A percentile compares a stretch with the other conserved stretches of the same genome.
phyloP scores from a whole-genome alignment of 2,329 filamentous ascomycete genomes.

The Trichoderma sp. region DNA sequence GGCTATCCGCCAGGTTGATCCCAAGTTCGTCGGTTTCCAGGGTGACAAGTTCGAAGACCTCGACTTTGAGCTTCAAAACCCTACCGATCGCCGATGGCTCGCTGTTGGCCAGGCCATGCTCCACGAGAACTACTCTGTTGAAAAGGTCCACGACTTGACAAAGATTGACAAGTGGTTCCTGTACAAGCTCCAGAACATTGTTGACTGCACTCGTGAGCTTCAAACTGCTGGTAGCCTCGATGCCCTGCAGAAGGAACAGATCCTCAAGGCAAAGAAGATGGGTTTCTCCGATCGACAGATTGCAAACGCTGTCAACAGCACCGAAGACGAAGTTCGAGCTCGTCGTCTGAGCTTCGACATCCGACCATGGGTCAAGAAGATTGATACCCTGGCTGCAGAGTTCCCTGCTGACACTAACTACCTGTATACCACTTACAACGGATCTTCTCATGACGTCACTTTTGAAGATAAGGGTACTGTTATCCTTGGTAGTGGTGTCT shows the following conservation, averaged over 20 bases:
- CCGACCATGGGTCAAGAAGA: conserved; percentile 95
- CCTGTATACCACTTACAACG: conserved; percentile 97
- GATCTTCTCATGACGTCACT: conserved; percentile 84
- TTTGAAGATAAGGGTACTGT: conserved; percentile 91
- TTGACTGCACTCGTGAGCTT: conserved; percentile 82
- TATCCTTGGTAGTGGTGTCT: conserved; percentile 90
- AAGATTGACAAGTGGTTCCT: conserved; percentile 99
- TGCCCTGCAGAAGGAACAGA: conserved; percentile 81
- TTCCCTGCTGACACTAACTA: conserved; percentile 96
- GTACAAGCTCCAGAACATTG: conserved; percentile 96
- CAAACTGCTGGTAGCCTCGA: conserved; percentile 79
- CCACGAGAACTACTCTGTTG: conserved; percentile 92
- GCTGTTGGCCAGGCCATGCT: conserved; percentile 97
- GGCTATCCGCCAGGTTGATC: conserved; percentile 95
- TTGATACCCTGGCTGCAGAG: conserved; percentile 94
- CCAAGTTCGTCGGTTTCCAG: conserved; percentile 87
- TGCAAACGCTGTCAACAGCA: conserved; percentile 76
- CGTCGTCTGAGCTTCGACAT: conserved; percentile 83
- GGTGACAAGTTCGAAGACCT: conserved; percentile 92
- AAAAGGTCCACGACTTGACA: conserved; percentile 86
- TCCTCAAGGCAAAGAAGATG: conserved; percentile 92
- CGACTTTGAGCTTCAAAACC: conserved; percentile 85
- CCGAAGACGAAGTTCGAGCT: conserved; percentile 86
- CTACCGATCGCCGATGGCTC: conserved; percentile 94
- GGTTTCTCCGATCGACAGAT: conserved; percentile 98